Evolutionary conservation across 306 rosid species (phyloP).

Genomic region (Begonia peltatifolia): DNA sequence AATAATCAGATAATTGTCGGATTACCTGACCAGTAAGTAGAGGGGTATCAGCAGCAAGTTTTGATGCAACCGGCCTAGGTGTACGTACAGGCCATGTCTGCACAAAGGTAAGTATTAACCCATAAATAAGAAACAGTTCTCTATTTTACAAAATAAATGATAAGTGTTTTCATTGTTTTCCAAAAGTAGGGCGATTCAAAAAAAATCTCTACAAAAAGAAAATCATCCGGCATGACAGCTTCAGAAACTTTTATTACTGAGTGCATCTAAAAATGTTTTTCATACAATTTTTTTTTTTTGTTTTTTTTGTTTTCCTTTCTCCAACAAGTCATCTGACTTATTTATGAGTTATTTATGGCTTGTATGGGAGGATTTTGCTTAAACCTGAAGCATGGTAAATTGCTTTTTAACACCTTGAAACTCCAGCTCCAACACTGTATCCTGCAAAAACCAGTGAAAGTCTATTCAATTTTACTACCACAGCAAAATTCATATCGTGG

Average conservation of each 20-base stretch:
- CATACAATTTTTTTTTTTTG: too few species aligned
- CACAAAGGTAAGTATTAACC: conserved; percentile 13
- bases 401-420: conserved; percentile 91
- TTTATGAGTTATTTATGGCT: too few species aligned
- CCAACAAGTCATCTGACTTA: too few species aligned
- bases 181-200: too few species aligned
- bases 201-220: too few species aligned
- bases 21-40: conserved; percentile 95
- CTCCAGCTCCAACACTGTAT: conserved; percentile 92
- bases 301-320: too few species aligned
- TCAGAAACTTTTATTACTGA: too few species aligned
- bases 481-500: too few species aligned
- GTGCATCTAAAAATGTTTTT: too few species aligned
- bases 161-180: too few species aligned
- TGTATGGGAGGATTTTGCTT: neutral
- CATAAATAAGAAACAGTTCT: conserved; percentile 5
- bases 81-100: conserved; percentile 98
- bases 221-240: too few species aligned
- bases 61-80: conserved; percentile 94
- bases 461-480: neutral
- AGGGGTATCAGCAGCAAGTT: conserved; percentile 99
- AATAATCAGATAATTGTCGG: conserved; percentile 1
- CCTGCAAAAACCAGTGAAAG: conserved; percentile 37
- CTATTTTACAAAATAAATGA: too few species aligned
- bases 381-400: conserved; percentile 97